These are phyloP conservation scores for Sambucus nigra DNA, from an alignment of 129 eudicot species.

Conservation along the genomic window DNA sequence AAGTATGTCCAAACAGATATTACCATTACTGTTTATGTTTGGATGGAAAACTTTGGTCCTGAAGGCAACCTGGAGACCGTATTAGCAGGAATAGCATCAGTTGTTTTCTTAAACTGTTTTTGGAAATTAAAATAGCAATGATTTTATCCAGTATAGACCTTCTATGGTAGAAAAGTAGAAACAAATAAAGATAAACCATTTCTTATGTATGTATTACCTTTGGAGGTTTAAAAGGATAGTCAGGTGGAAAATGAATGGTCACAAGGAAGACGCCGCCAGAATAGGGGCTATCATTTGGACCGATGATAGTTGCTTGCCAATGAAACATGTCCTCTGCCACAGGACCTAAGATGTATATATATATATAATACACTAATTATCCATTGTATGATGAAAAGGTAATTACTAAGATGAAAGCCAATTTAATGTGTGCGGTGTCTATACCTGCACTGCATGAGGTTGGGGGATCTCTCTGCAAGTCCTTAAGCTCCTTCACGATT, in stretches of 20 bases:
- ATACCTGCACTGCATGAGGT: constrained; percentile 36
- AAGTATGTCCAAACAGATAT: constrained; percentile 32
- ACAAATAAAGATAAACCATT: not conserved
- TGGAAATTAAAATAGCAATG: not conserved
- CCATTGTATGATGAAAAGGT: not conserved
- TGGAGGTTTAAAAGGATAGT: constrained; percentile 27
- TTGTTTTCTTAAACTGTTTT: not conserved
- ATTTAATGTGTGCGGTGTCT: not conserved
- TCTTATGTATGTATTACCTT: constrained; percentile 10
- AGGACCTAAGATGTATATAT: constrained; percentile 10
- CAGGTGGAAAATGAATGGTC: constrained; percentile 24
- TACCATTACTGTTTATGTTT: constrained; percentile 24
- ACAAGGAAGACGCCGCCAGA: constrained; percentile 20
- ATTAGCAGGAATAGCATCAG: not conserved
- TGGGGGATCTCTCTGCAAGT: constrained; percentile 34
- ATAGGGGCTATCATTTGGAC: constrained; percentile 29
- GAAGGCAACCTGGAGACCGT: constrained; percentile 25
- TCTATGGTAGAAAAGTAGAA: not conserved
- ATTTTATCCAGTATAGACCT: not conserved
- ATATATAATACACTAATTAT: too few relatives aligned
- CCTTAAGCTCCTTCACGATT: constrained; percentile 36
- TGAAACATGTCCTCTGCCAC: constrained; percentile 21
- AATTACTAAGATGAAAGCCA: too few relatives aligned
- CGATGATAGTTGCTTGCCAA: constrained; percentile 27
- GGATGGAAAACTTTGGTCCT: constrained; percentile 30